phyloP scores from a whole-genome alignment of 2,329 filamentous ascomycete genomes.

The Tolypocladium endophyticum region DNA sequence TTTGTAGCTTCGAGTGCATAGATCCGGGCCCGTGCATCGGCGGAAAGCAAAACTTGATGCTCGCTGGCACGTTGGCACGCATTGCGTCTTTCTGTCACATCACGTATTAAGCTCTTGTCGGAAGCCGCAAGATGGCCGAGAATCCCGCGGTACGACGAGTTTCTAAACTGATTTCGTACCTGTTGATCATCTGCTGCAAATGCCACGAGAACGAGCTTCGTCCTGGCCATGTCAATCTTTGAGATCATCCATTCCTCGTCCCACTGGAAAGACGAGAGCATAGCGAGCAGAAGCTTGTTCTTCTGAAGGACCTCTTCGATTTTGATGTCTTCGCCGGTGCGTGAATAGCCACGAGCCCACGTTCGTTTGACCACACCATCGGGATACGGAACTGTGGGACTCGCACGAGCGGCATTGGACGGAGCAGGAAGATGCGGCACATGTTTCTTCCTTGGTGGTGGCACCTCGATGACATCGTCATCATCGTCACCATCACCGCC shows the following conservation, averaged over 20 bases:
- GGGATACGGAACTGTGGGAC: slow-evolving; percentile 28
- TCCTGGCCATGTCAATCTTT: slow-evolving; percentile 53
- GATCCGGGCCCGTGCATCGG: slow-evolving; percentile 61
- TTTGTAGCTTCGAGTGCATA: slow-evolving; percentile 93
- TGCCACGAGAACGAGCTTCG: slow-evolving; percentile 51
- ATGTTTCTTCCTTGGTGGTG: slow-evolving; percentile 13
- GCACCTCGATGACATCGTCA: slow-evolving; percentile 16
- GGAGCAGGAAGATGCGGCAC: neutral
- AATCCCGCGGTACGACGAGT: neutral
- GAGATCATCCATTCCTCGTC: slow-evolving; percentile 68
- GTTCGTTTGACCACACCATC: slow-evolving; percentile 71
- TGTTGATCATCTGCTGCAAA: slow-evolving; percentile 42
- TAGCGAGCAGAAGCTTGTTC: slow-evolving; percentile 58
- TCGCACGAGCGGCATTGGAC: slow-evolving; percentile 2
- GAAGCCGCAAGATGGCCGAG: neutral
- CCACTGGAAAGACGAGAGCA: slow-evolving; percentile 83
- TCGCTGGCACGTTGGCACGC: slow-evolving; percentile 35
- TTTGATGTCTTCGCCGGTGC: slow-evolving; percentile 63
- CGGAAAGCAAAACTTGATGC: slow-evolving; percentile 69
- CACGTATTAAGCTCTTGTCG: slow-evolving; percentile 7
- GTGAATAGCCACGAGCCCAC: slow-evolving; percentile 54
- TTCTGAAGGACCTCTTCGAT: slow-evolving; percentile 80
- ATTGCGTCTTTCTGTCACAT: slow-evolving; percentile 32
- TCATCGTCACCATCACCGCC: slow-evolving; percentile 17
- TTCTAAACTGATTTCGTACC: slow-evolving; percentile 25